Base-by-base conservation (phyloP, 257 asterid species). In the Solanum ossicruentum region DNA sequence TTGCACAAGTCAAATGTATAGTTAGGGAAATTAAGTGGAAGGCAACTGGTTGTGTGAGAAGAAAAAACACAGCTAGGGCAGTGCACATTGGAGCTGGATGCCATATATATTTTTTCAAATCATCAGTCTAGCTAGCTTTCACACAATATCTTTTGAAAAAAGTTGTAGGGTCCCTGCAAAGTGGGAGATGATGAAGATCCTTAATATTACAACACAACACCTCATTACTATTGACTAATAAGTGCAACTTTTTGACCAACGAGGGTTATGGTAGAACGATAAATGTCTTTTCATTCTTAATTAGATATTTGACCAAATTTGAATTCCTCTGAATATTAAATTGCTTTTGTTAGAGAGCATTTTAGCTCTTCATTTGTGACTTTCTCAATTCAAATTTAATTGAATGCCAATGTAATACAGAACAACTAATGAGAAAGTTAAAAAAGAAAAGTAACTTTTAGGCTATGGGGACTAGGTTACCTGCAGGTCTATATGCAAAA, bases 81-180 rank as follows among this genome's bases (percentile, higher is more conserved):
- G 89, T 86, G 87, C 54, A 87, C 69, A 86, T 87, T 88, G 80
- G 87, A 93, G 97, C 95, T 93, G 95, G 90, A 92, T 90, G 86
- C 91, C 92, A 89, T 89, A 84, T 65, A 51, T 10, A 65, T 13
- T 26, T 67, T 77, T 77, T 91, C 89, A 83, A 84, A 70, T 88
- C 87, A 86, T 82, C 80, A 89, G 54, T 84, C 86, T 67, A 67
- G 88, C 87, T 83, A 85, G 73, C 85, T 60, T 47, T 85, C 89
- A 85, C 89, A 71, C 84, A 49, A 77, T 52, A 52, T 78, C 9
- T 6, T 26, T 32, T 16, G 13, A 49, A 49, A 75, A 49, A 58
- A 69, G 85, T 82, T 67, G 87, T 85, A 70, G 86, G 89, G 85
- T 41, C 49, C 65, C 66, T 58, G 75, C 78, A 72, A 85, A 84